Evolutionary conservation across 805 yeast species (phyloP).

Genomic region (Komagataella mondaviorum): DNA sequence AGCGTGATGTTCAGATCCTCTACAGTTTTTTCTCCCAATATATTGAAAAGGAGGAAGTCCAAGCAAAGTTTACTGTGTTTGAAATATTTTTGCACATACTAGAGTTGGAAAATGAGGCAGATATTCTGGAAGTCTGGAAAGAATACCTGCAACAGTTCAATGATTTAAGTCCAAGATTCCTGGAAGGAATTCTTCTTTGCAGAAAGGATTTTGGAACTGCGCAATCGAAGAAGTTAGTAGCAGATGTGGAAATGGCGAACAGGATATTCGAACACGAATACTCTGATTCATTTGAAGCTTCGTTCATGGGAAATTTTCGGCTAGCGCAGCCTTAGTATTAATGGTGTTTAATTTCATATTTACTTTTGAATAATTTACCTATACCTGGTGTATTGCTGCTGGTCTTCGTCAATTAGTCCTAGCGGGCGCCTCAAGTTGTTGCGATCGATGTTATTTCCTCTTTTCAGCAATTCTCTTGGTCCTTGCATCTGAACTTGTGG

Average conservation of each 20-base stretch:
- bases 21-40: conserved; percentile 37
- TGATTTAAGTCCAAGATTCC: conserved; percentile 63
- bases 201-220: conserved; percentile 22
- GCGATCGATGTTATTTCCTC: background rate
- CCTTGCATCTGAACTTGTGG: background rate
- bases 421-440: background rate
- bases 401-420: background rate
- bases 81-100: conserved; percentile 50
- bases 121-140: conserved; percentile 41
- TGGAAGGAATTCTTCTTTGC: conserved; percentile 47
- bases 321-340: background rate
- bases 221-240: conserved; percentile 11
- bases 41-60: conserved; percentile 25
- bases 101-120: conserved; percentile 28
- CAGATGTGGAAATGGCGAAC: conserved; percentile 10
- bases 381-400: background rate
- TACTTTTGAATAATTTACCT: background rate
- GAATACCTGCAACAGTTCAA: conserved; percentile 52
- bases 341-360: background rate
- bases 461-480: background rate
- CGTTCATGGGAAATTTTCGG: conserved; percentile 7
- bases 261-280: conserved; percentile 2
- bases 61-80: conserved; percentile 39
- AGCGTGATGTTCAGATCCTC: conserved; percentile 46
- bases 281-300: background rate